Evolutionary conservation across 305 asterid genomes (phyloP).

Genomic region (Solanum hybrid): DNA sequence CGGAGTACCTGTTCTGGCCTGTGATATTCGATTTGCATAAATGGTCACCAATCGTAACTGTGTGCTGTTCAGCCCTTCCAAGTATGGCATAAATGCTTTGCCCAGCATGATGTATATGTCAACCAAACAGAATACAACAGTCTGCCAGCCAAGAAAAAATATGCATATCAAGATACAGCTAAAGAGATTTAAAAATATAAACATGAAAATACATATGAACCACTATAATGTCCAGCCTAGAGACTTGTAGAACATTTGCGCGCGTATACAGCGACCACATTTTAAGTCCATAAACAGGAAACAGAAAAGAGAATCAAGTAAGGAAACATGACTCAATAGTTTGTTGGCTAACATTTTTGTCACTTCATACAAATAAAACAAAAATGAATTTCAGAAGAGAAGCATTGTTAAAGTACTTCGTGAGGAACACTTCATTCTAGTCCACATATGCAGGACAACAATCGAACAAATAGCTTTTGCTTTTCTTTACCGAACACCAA

Average conservation of each 20-base stretch:
- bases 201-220: not conserved
- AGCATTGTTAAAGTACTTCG: not conserved
- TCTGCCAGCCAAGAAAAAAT: conserved; percentile 43
- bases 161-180: not conserved
- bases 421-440: not conserved
- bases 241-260: not conserved
- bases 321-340: not conserved
- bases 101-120: conserved; percentile 96
- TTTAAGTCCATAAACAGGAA: not conserved
- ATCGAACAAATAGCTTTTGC: not conserved
- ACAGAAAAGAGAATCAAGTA: not conserved
- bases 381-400: not conserved
- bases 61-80: conserved; percentile 91
- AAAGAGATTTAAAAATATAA: not conserved
- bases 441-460: not conserved
- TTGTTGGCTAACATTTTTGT: not conserved
- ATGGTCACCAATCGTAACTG: conserved; percentile 84
- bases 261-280: not conserved
- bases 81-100: conserved; percentile 80
- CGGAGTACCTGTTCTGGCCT: conserved; percentile 86
- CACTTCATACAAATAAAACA: not conserved
- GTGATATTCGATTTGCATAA: conserved; percentile 94
- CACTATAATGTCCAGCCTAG: not conserved
- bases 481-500: not conserved
- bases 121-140: conserved; percentile 95